Conservation (phyloP, 2,329 filamentous ascomycete genomes). For the Ophiostoma fasciatum region DNA sequence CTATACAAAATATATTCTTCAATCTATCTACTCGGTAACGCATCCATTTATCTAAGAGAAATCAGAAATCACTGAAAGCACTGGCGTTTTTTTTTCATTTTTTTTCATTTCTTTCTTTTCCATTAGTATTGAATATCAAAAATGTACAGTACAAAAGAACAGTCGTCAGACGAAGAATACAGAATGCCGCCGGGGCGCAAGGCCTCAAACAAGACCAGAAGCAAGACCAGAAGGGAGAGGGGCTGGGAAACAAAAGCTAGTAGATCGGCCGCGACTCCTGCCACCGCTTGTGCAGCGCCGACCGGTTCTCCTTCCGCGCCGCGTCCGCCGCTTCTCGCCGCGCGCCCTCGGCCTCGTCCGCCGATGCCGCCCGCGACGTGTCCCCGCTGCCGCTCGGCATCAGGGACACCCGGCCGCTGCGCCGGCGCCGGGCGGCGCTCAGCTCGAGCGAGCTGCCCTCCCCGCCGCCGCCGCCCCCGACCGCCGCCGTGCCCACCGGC, state of each 20-base stretch:
- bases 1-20: too few species aligned
- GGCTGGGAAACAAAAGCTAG: constrained; percentile 9
- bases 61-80: too few species aligned
- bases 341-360: constrained; percentile 13
- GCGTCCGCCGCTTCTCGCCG: constrained; percentile 24
- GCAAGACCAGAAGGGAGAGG: background rate
- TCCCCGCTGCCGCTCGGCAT: constrained; percentile 23
- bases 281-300: constrained; percentile 22
- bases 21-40: too few species aligned
- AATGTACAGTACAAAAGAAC: background rate
- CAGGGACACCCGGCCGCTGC: constrained; percentile 37
- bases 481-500: constrained; percentile 30
- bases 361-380: constrained; percentile 12
- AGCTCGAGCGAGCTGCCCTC: constrained; percentile 1
- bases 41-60: too few species aligned
- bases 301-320: constrained; percentile 19
- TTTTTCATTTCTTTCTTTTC: too few species aligned
- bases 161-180: background rate
- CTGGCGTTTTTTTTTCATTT: too few species aligned
- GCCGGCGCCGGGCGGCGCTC: constrained; percentile 24
- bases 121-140: too few species aligned
- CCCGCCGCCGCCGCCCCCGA: constrained; percentile 16
- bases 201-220: constrained; percentile 2
- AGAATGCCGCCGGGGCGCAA: too few species aligned
- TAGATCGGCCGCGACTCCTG: constrained; percentile 24